Percentiles rank a stretch among this genome's conserved stretches.
Evolutionary conservation across 2,329 filamentous ascomycete species (phyloP).

Genomic region (Fusarium anthophilum): DNA sequence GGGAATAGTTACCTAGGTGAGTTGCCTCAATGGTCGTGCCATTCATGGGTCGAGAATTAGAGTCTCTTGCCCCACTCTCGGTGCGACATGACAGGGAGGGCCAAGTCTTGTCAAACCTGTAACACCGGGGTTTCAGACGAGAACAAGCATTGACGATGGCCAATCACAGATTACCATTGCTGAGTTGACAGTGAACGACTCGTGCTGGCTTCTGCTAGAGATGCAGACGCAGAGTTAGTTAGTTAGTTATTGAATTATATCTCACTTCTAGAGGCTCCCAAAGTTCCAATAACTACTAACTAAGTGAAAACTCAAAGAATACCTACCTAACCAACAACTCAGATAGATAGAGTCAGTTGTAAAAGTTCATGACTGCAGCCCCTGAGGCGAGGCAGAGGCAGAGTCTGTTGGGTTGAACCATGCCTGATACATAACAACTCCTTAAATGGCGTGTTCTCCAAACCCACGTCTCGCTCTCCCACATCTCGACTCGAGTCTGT

Average conservation of each 20-base stretch:
- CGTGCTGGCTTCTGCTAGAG: slow-evolving; percentile 1
- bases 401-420: slow-evolving; percentile 5
- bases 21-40: not conserved
- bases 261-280: not conserved
- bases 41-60: slow-evolving; percentile 17
- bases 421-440: slow-evolving; percentile 25
- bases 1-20: slow-evolving; percentile 6
- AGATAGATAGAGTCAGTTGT: not conserved
- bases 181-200: not conserved
- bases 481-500: not conserved
- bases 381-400: not conserved
- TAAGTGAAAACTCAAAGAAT: not conserved
- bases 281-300: not conserved
- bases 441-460: slow-evolving; percentile 36
- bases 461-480: slow-evolving; percentile 6
- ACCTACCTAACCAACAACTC: not conserved
- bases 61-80: slow-evolving; percentile 10
- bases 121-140: slow-evolving; percentile 40
- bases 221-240: not conserved
- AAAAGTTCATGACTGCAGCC: not conserved
- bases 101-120: slow-evolving; percentile 39
- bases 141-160: slow-evolving; percentile 6
- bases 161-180: slow-evolving; percentile 16
- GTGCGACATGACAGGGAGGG: slow-evolving; percentile 30
- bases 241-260: not conserved